phyloP scores from a whole-genome alignment of 2,329 filamentous ascomycete species.

The Pseudogymnoascus sp. region DNA sequence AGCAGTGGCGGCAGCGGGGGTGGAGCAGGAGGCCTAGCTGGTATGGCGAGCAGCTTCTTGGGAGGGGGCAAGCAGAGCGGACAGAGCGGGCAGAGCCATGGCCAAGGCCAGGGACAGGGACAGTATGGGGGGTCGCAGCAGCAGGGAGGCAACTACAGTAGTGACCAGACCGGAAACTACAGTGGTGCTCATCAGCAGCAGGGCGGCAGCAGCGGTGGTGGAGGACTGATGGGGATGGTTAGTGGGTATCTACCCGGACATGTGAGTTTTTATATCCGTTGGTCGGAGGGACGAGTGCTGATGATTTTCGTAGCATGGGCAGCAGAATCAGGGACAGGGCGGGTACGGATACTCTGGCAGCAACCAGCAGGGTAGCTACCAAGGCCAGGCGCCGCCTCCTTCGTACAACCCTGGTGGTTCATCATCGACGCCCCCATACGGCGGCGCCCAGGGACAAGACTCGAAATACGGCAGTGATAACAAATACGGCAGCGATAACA shows the following conservation, averaged over 20 bases:
- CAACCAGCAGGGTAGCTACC: constrained; percentile 44
- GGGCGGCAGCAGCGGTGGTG: not conserved
- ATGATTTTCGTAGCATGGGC: constrained; percentile 17
- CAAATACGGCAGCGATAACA: not conserved
- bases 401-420: constrained; percentile 42
- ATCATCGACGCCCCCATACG: constrained; percentile 15
- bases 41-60: constrained; percentile 42
- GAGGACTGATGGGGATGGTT: constrained; percentile 25
- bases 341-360: constrained; percentile 48
- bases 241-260: constrained; percentile 27
- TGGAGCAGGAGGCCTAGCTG: not conserved
- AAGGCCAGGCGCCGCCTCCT: constrained; percentile 52
- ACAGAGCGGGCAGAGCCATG: constrained; percentile 24
- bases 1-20: not conserved
- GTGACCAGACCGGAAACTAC: not conserved
- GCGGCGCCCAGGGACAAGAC: constrained; percentile 11
- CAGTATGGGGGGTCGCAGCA: constrained; percentile 53
- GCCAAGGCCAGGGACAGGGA: constrained; percentile 31
- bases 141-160: constrained; percentile 30
- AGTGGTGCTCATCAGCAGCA: not conserved
- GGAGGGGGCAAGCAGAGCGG: constrained; percentile 31
- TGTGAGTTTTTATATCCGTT: constrained; percentile 24
- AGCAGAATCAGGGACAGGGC: constrained; percentile 40
- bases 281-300: not conserved
- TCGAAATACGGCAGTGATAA: not conserved